Base-by-base conservation (phyloP, 2,329 filamentous ascomycete species). In the Calonectria henricotiae region DNA sequence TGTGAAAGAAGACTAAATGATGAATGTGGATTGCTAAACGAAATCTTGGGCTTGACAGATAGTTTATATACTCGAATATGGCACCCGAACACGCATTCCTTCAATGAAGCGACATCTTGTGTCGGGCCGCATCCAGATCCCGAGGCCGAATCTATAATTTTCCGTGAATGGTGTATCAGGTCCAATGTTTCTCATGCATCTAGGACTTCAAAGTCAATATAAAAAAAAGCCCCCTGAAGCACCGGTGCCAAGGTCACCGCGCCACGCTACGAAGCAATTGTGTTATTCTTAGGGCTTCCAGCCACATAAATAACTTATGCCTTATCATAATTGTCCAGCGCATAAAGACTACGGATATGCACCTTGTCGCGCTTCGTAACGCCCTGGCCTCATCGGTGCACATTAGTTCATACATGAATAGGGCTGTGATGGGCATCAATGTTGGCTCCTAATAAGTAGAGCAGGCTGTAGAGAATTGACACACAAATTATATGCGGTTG, bases 151-250 rank as follows among this genome's bases (percentile, higher is more conserved):
- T 51, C 47, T 51, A n/a, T 51, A 51, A 51, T 51, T 51, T 25
- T 30, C 47, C 25, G 47, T 51, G 27, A 51, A 27, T n/a, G 13
- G 3, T 51, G 47, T 51, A 32, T 51, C 47, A 51, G 47, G 15
- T 51, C n/a, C 47, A 51, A 32, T n/a, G 27, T 51, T 51, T 51
- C 47, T 51, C 47, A 51, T 51, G 47, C 47, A 51, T 32, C 47
- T 51, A 30, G 47, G 27, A 51, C 47, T 4, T 2, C 15, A 32
- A 51, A 32, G 47, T 51, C 32, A 51, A 30, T 20, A 20, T 20
- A 20, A 30, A 30, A 51, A 51, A 8, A 9, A 17, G 43, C 15
- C 4, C 47, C 15, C 5, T 23, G 47, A 8, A 23, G 25, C 47
- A 17, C 47, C 27, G 17, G 17, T n/a, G 27, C 25, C 27, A 51